Evolutionary conservation across 805 yeast genomes (phyloP).

Genomic region (Millerago galiae): DNA sequence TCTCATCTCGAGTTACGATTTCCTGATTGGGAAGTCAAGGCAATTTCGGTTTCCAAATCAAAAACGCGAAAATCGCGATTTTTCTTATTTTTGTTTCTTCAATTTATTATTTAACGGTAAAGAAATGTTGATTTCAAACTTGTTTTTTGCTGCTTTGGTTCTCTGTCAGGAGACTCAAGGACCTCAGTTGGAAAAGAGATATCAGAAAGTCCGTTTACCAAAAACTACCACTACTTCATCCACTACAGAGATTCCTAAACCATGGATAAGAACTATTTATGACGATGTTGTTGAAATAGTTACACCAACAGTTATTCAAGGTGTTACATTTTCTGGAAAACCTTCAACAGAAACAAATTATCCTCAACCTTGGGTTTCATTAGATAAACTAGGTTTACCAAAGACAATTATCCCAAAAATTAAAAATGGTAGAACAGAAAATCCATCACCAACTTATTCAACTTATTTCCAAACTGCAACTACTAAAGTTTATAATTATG

Average conservation of each 20-base stretch:
- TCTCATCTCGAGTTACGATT: not conserved
- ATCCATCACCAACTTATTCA: conserved; percentile 64
- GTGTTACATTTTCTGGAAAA: conserved; percentile 45
- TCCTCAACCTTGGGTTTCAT: conserved; percentile 74
- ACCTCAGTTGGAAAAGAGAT: conserved; percentile 18
- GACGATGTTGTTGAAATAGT: conserved; percentile 50
- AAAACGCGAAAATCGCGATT: not conserved
- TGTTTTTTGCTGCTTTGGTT: not conserved
- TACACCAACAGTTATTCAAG: conserved; percentile 60
- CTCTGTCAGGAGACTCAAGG: conserved; percentile 1
- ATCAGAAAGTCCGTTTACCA: conserved; percentile 26
- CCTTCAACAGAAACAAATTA: conserved; percentile 49
- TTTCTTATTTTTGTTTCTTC: not conserved
- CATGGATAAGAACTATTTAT: conserved; percentile 73
- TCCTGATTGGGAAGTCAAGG: not conserved
- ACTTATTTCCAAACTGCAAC: conserved; percentile 72
- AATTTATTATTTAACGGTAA: too few relatives aligned
- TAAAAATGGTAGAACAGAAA: conserved; percentile 64
- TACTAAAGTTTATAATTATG: conserved; percentile 49
- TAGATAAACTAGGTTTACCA: conserved; percentile 73
- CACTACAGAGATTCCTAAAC: conserved; percentile 38
- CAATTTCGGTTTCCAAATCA: too few relatives aligned
- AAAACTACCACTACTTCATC: conserved; percentile 27
- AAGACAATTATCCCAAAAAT: conserved; percentile 71
- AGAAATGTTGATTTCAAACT: too few relatives aligned